These are phyloP conservation scores for Pichia sp. DNA, from an alignment of 1,139 yeast species.

Conservation along the genomic window DNA sequence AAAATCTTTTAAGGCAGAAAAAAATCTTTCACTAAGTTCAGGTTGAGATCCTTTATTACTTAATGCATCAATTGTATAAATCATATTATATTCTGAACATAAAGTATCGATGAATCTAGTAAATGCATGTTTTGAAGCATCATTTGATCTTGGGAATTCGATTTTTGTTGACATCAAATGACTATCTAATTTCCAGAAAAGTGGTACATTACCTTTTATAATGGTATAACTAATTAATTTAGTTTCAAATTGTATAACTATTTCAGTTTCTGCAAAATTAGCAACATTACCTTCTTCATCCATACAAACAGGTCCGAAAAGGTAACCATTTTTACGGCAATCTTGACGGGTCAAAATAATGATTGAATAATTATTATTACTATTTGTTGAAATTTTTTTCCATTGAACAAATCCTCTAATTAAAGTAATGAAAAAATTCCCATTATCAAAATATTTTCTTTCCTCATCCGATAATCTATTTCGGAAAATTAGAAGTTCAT, in stretches of 20 bases:
- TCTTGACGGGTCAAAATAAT: slow-evolving; percentile 65
- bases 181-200: slow-evolving; percentile 53
- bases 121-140: slow-evolving; percentile 59
- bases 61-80: slow-evolving; percentile 51
- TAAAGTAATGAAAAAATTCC: slow-evolving; percentile 51
- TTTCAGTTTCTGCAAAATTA: slow-evolving; percentile 60
- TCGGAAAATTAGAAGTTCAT: slow-evolving; percentile 54
- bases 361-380: slow-evolving; percentile 28
- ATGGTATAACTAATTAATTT: slow-evolving; percentile 53
- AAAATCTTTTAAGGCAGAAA: slow-evolving; percentile 23
- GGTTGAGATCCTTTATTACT: slow-evolving; percentile 33
- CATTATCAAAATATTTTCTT: slow-evolving; percentile 42
- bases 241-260: slow-evolving; percentile 46
- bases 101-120: slow-evolving; percentile 55
- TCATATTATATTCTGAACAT: slow-evolving; percentile 53
- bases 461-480: slow-evolving; percentile 46
- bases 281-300: slow-evolving; percentile 68
- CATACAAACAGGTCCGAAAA: slow-evolving; percentile 63
- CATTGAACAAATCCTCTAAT: slow-evolving; percentile 63
- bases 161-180: slow-evolving; percentile 47
- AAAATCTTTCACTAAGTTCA: slow-evolving; percentile 32
- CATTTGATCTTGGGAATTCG: slow-evolving; percentile 50
- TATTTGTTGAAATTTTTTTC: slow-evolving; percentile 31
- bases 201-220: slow-evolving; percentile 62
- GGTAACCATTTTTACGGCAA: slow-evolving; percentile 50